phyloP scores from a whole-genome alignment of 441 rosid species.

The Daphne laureola region DNA sequence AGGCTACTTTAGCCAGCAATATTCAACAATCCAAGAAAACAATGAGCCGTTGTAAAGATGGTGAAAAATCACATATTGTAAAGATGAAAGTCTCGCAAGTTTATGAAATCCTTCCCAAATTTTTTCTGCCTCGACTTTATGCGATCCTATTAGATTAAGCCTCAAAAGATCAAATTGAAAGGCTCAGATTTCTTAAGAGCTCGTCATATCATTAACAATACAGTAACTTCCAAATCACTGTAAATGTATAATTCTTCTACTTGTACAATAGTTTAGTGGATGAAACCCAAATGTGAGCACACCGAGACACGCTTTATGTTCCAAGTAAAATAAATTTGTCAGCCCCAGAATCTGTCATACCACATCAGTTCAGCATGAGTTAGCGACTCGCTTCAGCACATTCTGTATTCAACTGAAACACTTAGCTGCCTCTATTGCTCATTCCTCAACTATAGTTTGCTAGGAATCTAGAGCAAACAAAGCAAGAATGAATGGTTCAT shows the following conservation, averaged over 20 bases:
- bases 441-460: conserved; percentile 4
- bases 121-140: too few relatives aligned
- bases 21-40: too few relatives aligned
- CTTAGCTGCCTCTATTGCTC: conserved; percentile 1
- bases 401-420: conserved; percentile 5
- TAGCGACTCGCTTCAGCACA: conserved; percentile 11
- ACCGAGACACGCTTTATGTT: not conserved
- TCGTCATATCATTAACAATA: not conserved
- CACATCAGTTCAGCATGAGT: not conserved
- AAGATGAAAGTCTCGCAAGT: too few relatives aligned
- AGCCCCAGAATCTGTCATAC: not conserved
- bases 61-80: too few relatives aligned
- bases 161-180: too few relatives aligned
- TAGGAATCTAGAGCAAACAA: conserved; percentile 2
- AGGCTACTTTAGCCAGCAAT: too few relatives aligned
- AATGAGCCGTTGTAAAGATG: too few relatives aligned
- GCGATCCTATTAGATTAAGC: too few relatives aligned
- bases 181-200: too few relatives aligned
- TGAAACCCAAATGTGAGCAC: not conserved
- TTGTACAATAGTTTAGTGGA: not conserved
- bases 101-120: too few relatives aligned
- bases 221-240: not conserved
- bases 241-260: not conserved
- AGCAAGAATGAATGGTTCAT: conserved; percentile 2
- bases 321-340: not conserved